Conservation (phyloP, 1,284 basidiomycete genomes). For the Austropuccinia psidii region DNA sequence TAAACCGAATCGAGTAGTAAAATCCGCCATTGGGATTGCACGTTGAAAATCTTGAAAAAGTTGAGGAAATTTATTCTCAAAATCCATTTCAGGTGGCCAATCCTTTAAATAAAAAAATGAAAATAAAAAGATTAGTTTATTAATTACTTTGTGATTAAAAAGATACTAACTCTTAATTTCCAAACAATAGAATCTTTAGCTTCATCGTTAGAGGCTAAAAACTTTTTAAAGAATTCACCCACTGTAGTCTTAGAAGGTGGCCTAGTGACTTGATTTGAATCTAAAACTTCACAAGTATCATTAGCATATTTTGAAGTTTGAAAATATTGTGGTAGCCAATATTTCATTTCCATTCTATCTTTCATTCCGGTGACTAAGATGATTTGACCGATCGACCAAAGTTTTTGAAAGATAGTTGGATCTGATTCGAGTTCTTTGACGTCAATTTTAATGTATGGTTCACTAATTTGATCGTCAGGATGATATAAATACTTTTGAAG, state of each 20-base stretch:
- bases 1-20: conserved; percentile 42
- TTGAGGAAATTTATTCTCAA: conserved; percentile 42
- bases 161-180: conserved; percentile 33
- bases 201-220: conserved; percentile 39
- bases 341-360: neutral
- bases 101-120: conserved; percentile 38
- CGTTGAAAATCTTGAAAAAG: conserved; percentile 44
- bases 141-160: neutral
- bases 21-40: conserved; percentile 42
- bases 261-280: conserved; percentile 39
- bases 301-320: conserved; percentile 37
- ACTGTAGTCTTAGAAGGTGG: conserved; percentile 15
- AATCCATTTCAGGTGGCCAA: conserved; percentile 44
- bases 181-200: conserved; percentile 37
- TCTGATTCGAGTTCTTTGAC: conserved; percentile 9
- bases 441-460: conserved; percentile 16
- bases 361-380: conserved; percentile 41
- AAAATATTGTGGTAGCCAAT: conserved; percentile 41
- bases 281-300: conserved; percentile 39
- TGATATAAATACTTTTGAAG: neutral
- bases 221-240: neutral
- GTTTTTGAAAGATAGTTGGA: conserved; percentile 9
- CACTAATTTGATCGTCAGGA: neutral
- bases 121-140: neutral
- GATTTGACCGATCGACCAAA: conserved; percentile 40